Base-by-base conservation (phyloP, 805 yeast species). In the Metschnikowia sp. region DNA sequence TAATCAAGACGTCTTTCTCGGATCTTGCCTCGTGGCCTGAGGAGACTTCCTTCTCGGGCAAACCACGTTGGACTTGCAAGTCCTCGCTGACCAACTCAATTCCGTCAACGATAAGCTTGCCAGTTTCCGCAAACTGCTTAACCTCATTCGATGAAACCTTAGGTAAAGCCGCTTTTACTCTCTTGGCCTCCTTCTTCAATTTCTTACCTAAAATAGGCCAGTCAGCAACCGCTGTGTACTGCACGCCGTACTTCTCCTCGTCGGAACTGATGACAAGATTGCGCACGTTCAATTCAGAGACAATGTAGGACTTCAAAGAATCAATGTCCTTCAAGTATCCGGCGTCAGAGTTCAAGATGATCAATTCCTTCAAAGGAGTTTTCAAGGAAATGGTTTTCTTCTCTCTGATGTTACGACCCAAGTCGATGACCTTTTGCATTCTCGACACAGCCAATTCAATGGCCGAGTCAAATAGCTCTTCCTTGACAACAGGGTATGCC, bases 141-240 rank as follows among this genome's bases (percentile, higher is more conserved):
- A 94, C 97, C 49, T 89, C 91, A 12, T 76, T 86, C 10, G 97
- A 86, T 18, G 92, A 72, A 43, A 94, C 79, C 9, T 63, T 63
- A 54, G 97, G 98, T 58, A 94, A 78, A 13, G 95, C 98, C 62
- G 84, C 96, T 78, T 92, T 95, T 51, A 94, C 99, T 68, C 82
- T 84, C 74, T 87, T 89, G 52, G 88, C 95, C 60, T 91, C 98
- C 65, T 84, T 83, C 82, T 90, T 92, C 70, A 94, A 81, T 72
- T 94, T 94, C 79, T 92, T 94, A 74, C 99, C 99, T 58, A 94
- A 79, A 18, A 90, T 88, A 49, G 98, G 96, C 99, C 99, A 94
- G 75, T 94, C 99, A 41, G 99, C 99, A 68, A 88, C 95, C 37
- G 92, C 97, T 54, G 79, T 82, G 76, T 91, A 92, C 65, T 85